Evolutionary conservation across 108 stramenopile genomes (phyloP).

Genomic region (Chaetoceros tenuissimus): DNA sequence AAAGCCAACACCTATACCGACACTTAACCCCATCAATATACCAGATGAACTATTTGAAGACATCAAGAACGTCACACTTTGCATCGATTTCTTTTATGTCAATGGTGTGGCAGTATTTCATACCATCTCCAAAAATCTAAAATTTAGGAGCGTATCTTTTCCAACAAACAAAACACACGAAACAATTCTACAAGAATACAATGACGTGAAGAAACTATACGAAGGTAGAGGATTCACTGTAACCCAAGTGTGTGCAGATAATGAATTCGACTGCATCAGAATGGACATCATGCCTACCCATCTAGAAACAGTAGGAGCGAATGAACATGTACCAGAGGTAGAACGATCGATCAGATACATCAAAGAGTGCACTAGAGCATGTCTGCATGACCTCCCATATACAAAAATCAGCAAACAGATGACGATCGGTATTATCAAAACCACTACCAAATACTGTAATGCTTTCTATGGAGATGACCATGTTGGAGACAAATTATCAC

Average conservation of each 20-base stretch:
- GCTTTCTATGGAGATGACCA: constrained; percentile 9
- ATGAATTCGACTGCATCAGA: constrained; percentile 10
- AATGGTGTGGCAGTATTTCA: constrained; percentile 9
- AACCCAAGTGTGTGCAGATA: constrained; percentile 1
- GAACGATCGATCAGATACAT: constrained; percentile 23
- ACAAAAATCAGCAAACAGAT: constrained; percentile 11
- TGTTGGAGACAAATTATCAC: constrained; percentile 6
- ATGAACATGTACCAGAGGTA: constrained; percentile 28
- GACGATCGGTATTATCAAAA: constrained; percentile 9
- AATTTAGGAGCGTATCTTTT: constrained; percentile 7
- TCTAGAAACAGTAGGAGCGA: neutral
- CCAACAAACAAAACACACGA: constrained; percentile 5
- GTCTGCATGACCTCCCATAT: constrained; percentile 23
- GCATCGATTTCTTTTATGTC: constrained; percentile 21
- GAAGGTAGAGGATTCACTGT: neutral
- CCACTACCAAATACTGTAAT: constrained; percentile 16
- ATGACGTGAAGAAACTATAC: constrained; percentile 3
- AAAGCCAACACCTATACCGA: neutral
- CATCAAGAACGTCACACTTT: constrained; percentile 16
- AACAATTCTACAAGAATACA: constrained; percentile 6
- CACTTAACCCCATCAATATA: neutral
- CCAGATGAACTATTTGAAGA: constrained; percentile 2
- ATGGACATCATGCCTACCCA: neutral
- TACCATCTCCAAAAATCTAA: constrained; percentile 4
- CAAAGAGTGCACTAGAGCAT: constrained; percentile 28